Base-by-base conservation (phyloP, 352 stramenopile species). In the Pilasporangium apinafurcum region DNA sequence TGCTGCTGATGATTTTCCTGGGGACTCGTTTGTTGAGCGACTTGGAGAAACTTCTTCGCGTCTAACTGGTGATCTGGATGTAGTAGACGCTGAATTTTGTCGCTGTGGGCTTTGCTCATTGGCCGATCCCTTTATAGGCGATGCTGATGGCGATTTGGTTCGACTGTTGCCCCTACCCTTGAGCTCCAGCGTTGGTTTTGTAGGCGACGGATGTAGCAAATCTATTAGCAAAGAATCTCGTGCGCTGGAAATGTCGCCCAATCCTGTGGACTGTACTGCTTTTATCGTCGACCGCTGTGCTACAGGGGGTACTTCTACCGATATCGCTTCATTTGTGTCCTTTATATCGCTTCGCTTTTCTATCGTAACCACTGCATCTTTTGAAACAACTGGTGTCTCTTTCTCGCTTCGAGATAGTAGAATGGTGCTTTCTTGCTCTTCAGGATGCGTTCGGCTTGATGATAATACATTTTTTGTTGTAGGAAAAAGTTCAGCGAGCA, bases 171-270 rank as follows among this genome's bases (percentile, higher is more conserved):
- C 47, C 14, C 47, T 34, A 16, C 39, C 43, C 27, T 43, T 42
- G 8, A 43, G 41, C 30, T 32, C 40, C 26, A 33, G 52, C 7
- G 22, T 33, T 31, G 66, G 42, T 16, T 64, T 61, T 2, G 63
- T 52, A 31, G 69, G 59, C 5, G 62, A 75, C 16, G 69, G 65
- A 0, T 55, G 44, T 3, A 86, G 41, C 26, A 86, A 27, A 32
- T 83, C 74, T 48, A 69, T 70, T 2, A 86, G 47, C 12, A 86
- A 31, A 52, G 58, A 80, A 26, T 83, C 74, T 17, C 62, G 54
- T 14, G 74, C 62, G 6, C 65, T 83, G 7, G 52, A 44, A 18
- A 54, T 50, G 31, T 34, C 43, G 16, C 41, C 26, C 14, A 34
- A 9, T 1, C 30, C 12, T n/a, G 16, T 2, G 3, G 21, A 20